Percentiles rank a stretch among this genome's conserved stretches.
phyloP scores from a whole-genome alignment of 2,329 filamentous ascomycete genomes.

The Aspergillus aculeatinus region DNA sequence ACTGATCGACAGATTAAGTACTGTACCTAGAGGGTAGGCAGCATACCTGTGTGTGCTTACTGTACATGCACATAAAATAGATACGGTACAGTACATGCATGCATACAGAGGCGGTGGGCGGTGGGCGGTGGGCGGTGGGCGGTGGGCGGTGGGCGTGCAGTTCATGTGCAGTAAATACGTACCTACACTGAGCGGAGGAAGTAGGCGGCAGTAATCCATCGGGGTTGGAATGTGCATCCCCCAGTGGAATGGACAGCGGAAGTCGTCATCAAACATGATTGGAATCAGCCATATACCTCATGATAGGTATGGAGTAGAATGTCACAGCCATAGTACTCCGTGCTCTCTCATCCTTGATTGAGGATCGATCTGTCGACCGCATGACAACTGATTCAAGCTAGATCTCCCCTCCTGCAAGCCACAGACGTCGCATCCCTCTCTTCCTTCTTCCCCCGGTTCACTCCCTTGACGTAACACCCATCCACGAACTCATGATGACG shows the following conservation, averaged over 20 bases:
- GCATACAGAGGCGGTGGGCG: no score
- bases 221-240: neutral
- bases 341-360: neutral
- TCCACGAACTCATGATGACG: neutral
- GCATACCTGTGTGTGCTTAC: neutral
- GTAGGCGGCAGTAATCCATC: neutral
- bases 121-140: no score
- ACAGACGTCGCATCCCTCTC: neutral
- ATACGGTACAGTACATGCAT: neutral
- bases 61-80: neutral
- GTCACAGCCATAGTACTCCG: no score
- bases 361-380: neutral
- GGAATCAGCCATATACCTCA: neutral
- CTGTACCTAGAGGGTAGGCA: neutral
- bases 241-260: neutral
- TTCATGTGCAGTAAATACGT: neutral
- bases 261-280: neutral
- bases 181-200: neutral
- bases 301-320: no score
- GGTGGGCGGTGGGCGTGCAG: neutral
- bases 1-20: neutral
- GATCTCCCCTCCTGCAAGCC: neutral
- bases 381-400: neutral
- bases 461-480: neutral
- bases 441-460: neutral